A percentile compares a stretch with the other conserved stretches of the same genome.
These are phyloP conservation scores for Penicillium argentinense DNA, from an alignment of 495 filamentous ascomycete species.

Conservation along the genomic window DNA sequence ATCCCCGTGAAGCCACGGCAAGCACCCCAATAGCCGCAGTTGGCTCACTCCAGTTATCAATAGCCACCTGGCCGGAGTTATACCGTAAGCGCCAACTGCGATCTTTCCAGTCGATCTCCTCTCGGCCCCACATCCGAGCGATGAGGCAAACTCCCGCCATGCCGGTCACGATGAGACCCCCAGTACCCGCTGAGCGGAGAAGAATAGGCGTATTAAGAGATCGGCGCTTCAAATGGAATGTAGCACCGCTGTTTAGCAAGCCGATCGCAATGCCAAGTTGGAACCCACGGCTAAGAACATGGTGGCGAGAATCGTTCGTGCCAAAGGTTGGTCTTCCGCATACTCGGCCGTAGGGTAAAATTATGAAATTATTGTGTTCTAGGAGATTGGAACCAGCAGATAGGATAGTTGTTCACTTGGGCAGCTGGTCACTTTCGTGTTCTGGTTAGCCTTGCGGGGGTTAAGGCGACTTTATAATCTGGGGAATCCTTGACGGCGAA, in stretches of 20 bases:
- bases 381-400: too few species aligned
- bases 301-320: constrained; percentile 51
- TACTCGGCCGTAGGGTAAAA: constrained; percentile 54
- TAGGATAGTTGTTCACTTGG: too few species aligned
- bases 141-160: constrained; percentile 33
- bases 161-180: constrained; percentile 24
- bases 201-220: constrained; percentile 21
- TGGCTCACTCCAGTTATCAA: constrained; percentile 50
- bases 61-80: constrained; percentile 51
- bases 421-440: too few species aligned
- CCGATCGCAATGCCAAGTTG: constrained; percentile 48
- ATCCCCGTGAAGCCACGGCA: constrained; percentile 16
- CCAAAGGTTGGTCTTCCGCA: constrained; percentile 59
- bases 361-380: too few species aligned
- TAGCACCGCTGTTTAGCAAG: constrained; percentile 20
- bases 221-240: constrained; percentile 7
- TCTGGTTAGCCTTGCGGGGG: too few species aligned
- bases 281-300: constrained; percentile 57
- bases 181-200: constrained; percentile 35
- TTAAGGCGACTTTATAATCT: too few species aligned
- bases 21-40: constrained; percentile 36
- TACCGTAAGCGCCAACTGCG: constrained; percentile 57
- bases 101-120: constrained; percentile 64
- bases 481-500: too few species aligned
- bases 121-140: constrained; percentile 50